Evolutionary conservation across 352 stramenopile species (phyloP).

Genomic region (Phytophthora rubi): DNA sequence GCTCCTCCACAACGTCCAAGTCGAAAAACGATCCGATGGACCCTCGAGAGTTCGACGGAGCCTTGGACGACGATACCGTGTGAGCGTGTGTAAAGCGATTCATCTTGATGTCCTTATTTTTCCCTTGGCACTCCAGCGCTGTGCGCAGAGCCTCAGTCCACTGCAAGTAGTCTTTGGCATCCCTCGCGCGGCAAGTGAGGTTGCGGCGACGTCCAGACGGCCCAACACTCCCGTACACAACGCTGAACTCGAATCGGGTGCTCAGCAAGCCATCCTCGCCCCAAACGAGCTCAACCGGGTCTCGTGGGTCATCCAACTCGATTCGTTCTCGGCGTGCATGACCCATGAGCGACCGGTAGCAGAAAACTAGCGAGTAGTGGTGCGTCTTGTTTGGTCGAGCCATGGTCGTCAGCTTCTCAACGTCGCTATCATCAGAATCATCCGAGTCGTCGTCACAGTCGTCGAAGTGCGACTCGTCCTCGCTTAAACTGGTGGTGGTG

Average conservation of each 20-base stretch:
- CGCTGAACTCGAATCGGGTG: constrained; percentile 43
- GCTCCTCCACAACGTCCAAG: constrained; percentile 17
- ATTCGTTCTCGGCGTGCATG: constrained; percentile 36
- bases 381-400: constrained; percentile 30
- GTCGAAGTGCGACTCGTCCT: constrained; percentile 35
- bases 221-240: constrained; percentile 29
- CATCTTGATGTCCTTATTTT: constrained; percentile 18
- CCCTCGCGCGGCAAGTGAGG: constrained; percentile 32
- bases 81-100: constrained; percentile 21
- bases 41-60: constrained; percentile 16
- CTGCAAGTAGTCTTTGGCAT: constrained; percentile 41
- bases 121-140: constrained; percentile 23
- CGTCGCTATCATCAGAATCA: constrained; percentile 29
- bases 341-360: constrained; percentile 37
- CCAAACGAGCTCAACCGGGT: constrained; percentile 30
- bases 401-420: constrained; percentile 37
- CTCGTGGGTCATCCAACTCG: constrained; percentile 25
- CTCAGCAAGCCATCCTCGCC: constrained; percentile 34
- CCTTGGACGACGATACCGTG: constrained; percentile 29
- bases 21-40: constrained; percentile 28
- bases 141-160: constrained; percentile 38
- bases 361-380: constrained; percentile 43
- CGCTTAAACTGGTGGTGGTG: constrained; percentile 25
- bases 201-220: constrained; percentile 22
- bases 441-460: constrained; percentile 33